phyloP scores from a whole-genome alignment of 1,139 yeast species.

The Saccharomyces pastorianus region DNA sequence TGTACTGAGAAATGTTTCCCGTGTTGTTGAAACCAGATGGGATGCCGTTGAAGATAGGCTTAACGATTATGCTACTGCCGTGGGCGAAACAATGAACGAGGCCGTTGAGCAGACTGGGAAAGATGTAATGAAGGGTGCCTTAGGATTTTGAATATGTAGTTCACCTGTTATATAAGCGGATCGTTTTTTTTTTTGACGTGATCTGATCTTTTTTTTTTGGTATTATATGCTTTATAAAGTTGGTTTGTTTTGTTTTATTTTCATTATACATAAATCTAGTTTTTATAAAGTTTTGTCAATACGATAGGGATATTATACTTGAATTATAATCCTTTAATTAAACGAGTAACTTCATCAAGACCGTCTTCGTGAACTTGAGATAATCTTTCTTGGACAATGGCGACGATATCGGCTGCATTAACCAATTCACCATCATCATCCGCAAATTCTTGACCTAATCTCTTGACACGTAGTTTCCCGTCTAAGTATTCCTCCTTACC shows the following conservation, averaged over 20 bases:
- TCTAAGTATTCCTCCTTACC: constrained; percentile 84
- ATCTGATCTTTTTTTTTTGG: neutral
- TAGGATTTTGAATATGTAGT: constrained; percentile 38
- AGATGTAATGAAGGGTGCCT: constrained; percentile 44
- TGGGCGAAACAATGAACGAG: constrained; percentile 49
- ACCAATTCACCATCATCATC: constrained; percentile 83
- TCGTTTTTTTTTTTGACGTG: too few relatives aligned
- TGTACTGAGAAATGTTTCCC: constrained; percentile 37
- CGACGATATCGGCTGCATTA: constrained; percentile 49
- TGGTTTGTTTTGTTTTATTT: neutral
- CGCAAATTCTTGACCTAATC: constrained; percentile 80
- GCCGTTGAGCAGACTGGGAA: constrained; percentile 44
- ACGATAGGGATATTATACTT: neutral
- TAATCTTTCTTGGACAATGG: constrained; percentile 48
- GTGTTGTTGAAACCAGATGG: constrained; percentile 44
- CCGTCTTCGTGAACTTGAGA: constrained; percentile 35
- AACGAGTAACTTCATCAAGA: constrained; percentile 49
- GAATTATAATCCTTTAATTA: constrained; percentile 44
- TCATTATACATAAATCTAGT: neutral
- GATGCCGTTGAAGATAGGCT: constrained; percentile 49
- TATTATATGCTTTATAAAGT: neutral
- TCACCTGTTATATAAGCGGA: too few relatives aligned
- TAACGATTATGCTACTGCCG: constrained; percentile 49
- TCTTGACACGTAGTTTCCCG: constrained; percentile 78
- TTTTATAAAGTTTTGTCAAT: neutral